phyloP scores from a whole-genome alignment of 352 stramenopile genomes.

The Phytophthora pinifolia region DNA sequence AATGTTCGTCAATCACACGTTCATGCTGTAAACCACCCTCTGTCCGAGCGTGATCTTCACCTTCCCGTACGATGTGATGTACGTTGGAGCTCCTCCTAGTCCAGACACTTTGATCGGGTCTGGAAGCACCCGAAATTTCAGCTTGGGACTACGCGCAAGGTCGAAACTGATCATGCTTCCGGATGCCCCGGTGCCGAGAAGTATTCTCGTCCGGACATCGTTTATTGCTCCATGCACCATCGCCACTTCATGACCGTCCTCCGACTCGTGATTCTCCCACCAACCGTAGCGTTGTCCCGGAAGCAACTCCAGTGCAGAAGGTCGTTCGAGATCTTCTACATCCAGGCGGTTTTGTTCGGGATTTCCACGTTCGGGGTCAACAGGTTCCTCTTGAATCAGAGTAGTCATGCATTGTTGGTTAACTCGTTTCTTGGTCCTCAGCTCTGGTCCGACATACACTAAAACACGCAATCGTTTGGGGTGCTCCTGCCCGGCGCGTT shows the following conservation, averaged over 20 bases:
- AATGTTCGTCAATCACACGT: constrained; percentile 27
- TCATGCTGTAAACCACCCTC: constrained; percentile 7
- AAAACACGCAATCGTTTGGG: no score
- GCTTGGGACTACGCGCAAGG: constrained; percentile 5
- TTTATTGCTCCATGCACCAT: not conserved
- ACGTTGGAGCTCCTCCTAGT: constrained; percentile 17
- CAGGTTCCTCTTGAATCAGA: not conserved
- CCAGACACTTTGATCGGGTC: constrained; percentile 5
- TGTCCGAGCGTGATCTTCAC: constrained; percentile 30
- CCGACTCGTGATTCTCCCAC: not conserved
- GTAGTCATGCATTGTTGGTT: no score
- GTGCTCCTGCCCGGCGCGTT: no score
- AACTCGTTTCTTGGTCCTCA: no score
- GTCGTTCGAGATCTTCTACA: not conserved
- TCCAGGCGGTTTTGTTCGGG: not conserved
- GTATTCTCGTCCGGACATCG: not conserved
- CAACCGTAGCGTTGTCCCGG: not conserved
- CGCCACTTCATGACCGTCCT: not conserved
- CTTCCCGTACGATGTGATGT: not conserved
- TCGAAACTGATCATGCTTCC: constrained; percentile 1
- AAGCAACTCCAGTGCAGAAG: not conserved
- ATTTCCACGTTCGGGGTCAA: not conserved
- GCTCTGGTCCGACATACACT: no score
- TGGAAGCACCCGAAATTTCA: not conserved
- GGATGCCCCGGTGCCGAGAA: not conserved